Base-by-base conservation (phyloP, 106 monocot genomes). In the Vanilla planifolia region DNA sequence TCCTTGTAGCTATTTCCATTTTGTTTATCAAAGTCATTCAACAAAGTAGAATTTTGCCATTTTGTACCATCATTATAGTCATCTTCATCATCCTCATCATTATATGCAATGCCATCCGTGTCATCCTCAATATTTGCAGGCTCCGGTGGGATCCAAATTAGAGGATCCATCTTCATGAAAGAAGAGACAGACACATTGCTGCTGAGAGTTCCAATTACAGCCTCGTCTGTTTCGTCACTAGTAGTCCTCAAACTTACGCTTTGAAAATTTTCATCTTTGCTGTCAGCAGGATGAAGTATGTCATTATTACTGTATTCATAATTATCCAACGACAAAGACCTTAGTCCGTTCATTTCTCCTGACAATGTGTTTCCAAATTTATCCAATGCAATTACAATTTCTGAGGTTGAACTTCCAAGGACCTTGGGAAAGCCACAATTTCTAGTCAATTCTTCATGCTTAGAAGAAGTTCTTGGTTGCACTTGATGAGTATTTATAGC, bases 91-190 rank as follows among this genome's bases (percentile, higher is more conserved):
- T 89, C 94, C 25, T 95, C 86, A 51, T 92, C 83, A 61, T 73
- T 76, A 66, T 90, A 72, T 23, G 86, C 78, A 28, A 90, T 62
- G 66, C 83, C 83, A 20, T 84, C 84, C 43, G 57, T 68, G 21
- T 92, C 84, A 73, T 78, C 80, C 30, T 84, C 77, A 53, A 51
- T 44, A 35, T 81, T 74, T 61, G 73, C 82, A n/a, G 91, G 85
- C 73, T 81, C 74, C 60, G 98, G 92, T 23, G 88, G 92, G 29
- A 48, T 51, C 92, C 98, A 99, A 35, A 91, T 77, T 28, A 6
- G 43, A 56, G 67, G 67, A 67, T 85, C 73, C 13, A 52, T 65
- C 57, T 79, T 75, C 50, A 51, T 55, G 19, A 48, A 65, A 11
- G 75, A 59, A 55, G 57, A 10, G 28, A 68, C 45, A 43, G 73